Evolutionary conservation across 2,329 filamentous ascomycete genomes (phyloP), one percentile per base, ranked within the genome.

Genomic region (Fusarium miscanthi): DNA sequence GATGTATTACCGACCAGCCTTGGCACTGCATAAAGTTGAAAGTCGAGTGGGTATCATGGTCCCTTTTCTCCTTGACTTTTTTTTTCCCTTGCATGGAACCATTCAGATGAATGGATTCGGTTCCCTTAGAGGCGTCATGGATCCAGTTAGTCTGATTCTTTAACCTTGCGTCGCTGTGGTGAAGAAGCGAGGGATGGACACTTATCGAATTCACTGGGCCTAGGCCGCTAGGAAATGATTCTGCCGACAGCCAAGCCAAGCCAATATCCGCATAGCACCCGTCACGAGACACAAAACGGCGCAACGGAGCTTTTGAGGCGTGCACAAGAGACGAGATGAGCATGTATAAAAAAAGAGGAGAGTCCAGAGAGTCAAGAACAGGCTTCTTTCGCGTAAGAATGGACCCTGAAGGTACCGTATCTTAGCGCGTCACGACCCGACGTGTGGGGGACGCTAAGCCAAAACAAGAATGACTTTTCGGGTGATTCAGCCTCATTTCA

Each of bases 401-500:
- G 70, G 66, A 56, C 70, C 66, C 54, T 73, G 58, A 59, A 40
- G 40, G 61, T 59, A 58, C 49, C 59, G 58, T 61, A 54, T 59
- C 53, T 66, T 66, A 74, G 59, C 59, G 67, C 51, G 42, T 56
- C 54, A 65, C 27, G 42, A 33, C 45, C 63, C 65, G 59, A 57
- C 63, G 54, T 66, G 69, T 72, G 70, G 73, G 65, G 59, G 31
- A 49, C 56, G 62, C 62, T 58, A 77, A 65, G 56, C 72, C 66
- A 40, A 62, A 67, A 63, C 17, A 23, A 71, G 74, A 54, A 70
- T 59, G 61, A 69, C 40, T 35, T 21, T 21, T 69, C 56, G 65
- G 53, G 65, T 58, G 59, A 45, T 76, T 76, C 67, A 77, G 75
- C 75, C 75, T 77, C 75, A 73, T 75, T 70, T 72, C 66, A 63